phyloP scores from a whole-genome alignment of 768 basidiomycete species.

The Lactifluus echinatus region DNA sequence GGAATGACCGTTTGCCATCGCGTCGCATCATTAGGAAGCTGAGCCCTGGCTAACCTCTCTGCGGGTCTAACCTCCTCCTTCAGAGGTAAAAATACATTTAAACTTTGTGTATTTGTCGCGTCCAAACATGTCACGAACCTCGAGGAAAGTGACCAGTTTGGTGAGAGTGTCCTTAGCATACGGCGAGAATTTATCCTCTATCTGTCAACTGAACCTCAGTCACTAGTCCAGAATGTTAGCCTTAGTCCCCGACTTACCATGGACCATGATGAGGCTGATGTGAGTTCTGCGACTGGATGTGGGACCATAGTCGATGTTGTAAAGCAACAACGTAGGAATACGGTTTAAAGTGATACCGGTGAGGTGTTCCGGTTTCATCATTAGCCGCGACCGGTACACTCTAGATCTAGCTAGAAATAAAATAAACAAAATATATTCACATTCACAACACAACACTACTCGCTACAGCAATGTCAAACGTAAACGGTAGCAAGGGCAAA shows the following conservation, averaged over 20 bases:
- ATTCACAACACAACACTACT: neutral
- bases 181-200: conserved; percentile 89
- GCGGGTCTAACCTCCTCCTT: conserved; percentile 89
- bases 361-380: neutral
- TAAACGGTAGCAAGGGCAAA: conserved; percentile 1
- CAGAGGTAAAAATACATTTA: neutral
- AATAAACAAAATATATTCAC: too few species aligned
- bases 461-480: neutral
- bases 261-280: conserved; percentile 81
- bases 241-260: conserved; percentile 44
- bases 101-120: neutral
- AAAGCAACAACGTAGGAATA: neutral
- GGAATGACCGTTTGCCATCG: conserved; percentile 85
- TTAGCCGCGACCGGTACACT: too few species aligned
- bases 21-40: conserved; percentile 64
- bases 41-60: conserved; percentile 63
- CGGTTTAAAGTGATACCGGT: neutral
- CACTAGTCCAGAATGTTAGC: neutral
- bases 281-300: conserved; percentile 70
- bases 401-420: too few species aligned
- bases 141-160: conserved; percentile 76
- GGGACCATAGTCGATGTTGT: conserved; percentile 33
- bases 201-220: conserved; percentile 32
- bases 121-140: conserved; percentile 38
- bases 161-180: conserved; percentile 81